phyloP scores from a whole-genome alignment of 345 rosid genomes.

The Boechera divaricarpa region DNA sequence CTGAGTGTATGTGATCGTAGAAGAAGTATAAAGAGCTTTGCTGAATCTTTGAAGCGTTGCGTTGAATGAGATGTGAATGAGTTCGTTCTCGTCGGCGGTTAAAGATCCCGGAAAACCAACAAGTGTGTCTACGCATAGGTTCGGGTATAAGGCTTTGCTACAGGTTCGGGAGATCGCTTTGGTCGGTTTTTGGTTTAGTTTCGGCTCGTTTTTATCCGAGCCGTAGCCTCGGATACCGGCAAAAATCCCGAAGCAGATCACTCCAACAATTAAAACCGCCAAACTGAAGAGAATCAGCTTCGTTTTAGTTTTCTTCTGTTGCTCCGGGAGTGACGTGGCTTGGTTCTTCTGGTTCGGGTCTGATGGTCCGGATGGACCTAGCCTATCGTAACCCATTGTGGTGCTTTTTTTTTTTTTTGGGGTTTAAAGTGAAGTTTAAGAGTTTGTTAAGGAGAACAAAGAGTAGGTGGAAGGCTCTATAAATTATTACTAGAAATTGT shows the following conservation, averaged over 20 bases:
- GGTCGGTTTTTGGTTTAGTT: conserved; percentile 53
- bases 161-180: conserved; percentile 73
- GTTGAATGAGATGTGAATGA: conserved; percentile 93
- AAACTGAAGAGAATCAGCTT: conserved; percentile 57
- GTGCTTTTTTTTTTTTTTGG: background rate
- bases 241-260: conserved; percentile 54
- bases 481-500: background rate
- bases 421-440: conserved; percentile 18
- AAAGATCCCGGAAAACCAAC: conserved; percentile 68
- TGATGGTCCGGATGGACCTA: conserved; percentile 45
- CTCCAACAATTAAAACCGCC: conserved; percentile 56
- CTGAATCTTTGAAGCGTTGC: conserved; percentile 83
- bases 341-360: conserved; percentile 36
- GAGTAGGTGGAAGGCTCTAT: conserved; percentile 33
- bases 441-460: conserved; percentile 26
- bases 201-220: conserved; percentile 29
- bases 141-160: conserved; percentile 63
- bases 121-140: conserved; percentile 74
- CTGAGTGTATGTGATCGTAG: conserved; percentile 55
- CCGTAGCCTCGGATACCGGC: conserved; percentile 44
- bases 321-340: conserved; percentile 29
- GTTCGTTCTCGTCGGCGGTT: conserved; percentile 68
- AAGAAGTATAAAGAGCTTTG: conserved; percentile 71
- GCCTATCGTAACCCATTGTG: conserved; percentile 58
- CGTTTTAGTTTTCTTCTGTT: conserved; percentile 38